These are phyloP conservation scores for Fragaria nilgerrensis DNA, from an alignment of 306 rosid species.

Conservation along the genomic window DNA sequence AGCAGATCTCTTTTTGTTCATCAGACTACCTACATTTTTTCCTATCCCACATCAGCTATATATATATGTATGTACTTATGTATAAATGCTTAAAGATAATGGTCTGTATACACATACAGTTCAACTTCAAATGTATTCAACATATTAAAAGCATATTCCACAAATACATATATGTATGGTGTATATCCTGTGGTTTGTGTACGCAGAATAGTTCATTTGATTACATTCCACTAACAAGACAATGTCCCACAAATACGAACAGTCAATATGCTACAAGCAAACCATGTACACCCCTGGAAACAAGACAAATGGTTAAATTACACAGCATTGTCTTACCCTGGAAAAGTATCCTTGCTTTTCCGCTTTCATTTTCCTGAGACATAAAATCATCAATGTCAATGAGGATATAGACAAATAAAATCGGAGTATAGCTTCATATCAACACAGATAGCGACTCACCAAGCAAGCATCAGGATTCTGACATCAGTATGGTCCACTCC, in stretches of 20 bases:
- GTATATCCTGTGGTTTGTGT: neutral
- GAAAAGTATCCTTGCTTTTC: constrained; percentile 69
- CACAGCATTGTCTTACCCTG: constrained; percentile 37
- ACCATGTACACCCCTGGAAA: neutral
- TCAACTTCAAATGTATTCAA: neutral
- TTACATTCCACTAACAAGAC: too few relatives aligned
- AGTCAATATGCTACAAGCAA: neutral
- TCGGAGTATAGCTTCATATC: neutral
- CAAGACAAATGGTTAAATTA: neutral
- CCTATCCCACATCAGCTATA: neutral
- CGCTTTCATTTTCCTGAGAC: constrained; percentile 68
- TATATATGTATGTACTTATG: neutral
- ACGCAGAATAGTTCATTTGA: neutral
- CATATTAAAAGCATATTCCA: neutral
- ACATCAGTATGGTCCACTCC: constrained; percentile 58
- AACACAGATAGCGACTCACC: constrained; percentile 31
- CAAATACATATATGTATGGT: neutral
- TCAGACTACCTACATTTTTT: neutral
- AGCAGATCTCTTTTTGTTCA: neutral
- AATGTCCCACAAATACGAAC: neutral
- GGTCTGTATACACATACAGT: neutral
- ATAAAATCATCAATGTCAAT: constrained; percentile 7
- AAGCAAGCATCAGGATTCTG: constrained; percentile 66
- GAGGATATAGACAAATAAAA: constrained; percentile 14
- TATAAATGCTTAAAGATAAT: neutral